Evolutionary conservation across 495 filamentous ascomycete genomes (phyloP).

Genomic region (Pseudoneurospora amorphoporcata): DNA sequence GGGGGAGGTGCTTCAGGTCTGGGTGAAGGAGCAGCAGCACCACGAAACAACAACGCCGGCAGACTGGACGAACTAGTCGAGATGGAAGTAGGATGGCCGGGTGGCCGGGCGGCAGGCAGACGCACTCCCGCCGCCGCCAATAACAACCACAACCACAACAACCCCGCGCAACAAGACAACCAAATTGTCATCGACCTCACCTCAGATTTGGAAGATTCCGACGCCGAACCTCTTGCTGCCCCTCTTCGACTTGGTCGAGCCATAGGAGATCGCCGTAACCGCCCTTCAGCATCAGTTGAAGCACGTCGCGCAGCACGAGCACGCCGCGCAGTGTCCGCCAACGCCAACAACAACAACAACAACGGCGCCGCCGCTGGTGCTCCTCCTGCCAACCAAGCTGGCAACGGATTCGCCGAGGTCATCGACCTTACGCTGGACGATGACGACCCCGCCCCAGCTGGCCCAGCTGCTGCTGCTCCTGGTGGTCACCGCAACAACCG

Average conservation of each 20-base stretch:
- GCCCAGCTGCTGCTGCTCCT: neutral
- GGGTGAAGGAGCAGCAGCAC: neutral
- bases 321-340: conserved; percentile 23
- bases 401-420: conserved; percentile 13
- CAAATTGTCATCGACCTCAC: neutral
- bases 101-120: neutral
- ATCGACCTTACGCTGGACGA: conserved; percentile 31
- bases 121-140: neutral
- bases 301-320: conserved; percentile 7
- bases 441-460: conserved; percentile 6
- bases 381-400: conserved; percentile 18
- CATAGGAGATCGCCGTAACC: neutral
- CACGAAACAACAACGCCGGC: neutral
- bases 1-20: neutral
- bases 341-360: conserved; percentile 31
- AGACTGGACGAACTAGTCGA: conserved; percentile 6
- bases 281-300: neutral
- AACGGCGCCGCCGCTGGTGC: conserved; percentile 19
- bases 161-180: conserved; percentile 4
- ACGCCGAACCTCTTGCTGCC: neutral
- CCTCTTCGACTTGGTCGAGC: neutral
- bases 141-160: neutral
- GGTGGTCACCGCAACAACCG: neutral
- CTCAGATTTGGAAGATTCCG: neutral
- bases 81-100: conserved; percentile 4